phyloP scores from a whole-genome alignment of 2,329 filamentous ascomycete genomes.

The Dichotomopilus funicola region DNA sequence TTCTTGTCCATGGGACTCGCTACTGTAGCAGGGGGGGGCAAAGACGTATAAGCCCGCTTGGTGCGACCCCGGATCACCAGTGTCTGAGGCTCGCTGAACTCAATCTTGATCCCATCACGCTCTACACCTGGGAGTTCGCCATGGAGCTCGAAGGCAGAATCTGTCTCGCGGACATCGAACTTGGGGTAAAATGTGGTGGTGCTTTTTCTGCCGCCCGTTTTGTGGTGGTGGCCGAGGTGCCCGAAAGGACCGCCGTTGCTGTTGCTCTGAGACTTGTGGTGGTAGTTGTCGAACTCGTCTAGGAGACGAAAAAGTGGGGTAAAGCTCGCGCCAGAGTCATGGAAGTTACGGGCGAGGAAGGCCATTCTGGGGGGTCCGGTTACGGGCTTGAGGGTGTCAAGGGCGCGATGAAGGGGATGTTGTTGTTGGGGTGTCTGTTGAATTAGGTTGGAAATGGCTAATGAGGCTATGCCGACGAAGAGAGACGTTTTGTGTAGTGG shows the following conservation, averaged over 20 bases:
- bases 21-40: neutral
- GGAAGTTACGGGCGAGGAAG: slow-evolving; percentile 51
- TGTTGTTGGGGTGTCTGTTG: too few species aligned
- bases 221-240: slow-evolving; percentile 21
- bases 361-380: slow-evolving; percentile 45
- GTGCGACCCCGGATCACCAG: slow-evolving; percentile 63
- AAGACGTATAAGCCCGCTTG: slow-evolving; percentile 52
- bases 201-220: too few species aligned
- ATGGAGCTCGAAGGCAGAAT: slow-evolving; percentile 65
- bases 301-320: slow-evolving; percentile 57
- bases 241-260: slow-evolving; percentile 13
- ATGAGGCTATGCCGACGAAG: too few species aligned
- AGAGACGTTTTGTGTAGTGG: too few species aligned
- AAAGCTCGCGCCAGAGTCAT: slow-evolving; percentile 43
- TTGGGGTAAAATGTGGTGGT: slow-evolving; percentile 62
- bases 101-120: slow-evolving; percentile 67
- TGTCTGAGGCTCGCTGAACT: slow-evolving; percentile 72
- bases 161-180: slow-evolving; percentile 71
- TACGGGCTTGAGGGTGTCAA: slow-evolving; percentile 20
- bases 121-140: slow-evolving; percentile 72
- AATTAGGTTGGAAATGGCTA: too few species aligned
- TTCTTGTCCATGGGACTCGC: too few species aligned
- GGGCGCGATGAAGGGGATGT: too few species aligned
- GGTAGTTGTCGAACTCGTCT: slow-evolving; percentile 56
- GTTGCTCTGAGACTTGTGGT: slow-evolving; percentile 30